Base-by-base conservation (phyloP, 169 alveolate genomes). In the Babesia bovis region DNA sequence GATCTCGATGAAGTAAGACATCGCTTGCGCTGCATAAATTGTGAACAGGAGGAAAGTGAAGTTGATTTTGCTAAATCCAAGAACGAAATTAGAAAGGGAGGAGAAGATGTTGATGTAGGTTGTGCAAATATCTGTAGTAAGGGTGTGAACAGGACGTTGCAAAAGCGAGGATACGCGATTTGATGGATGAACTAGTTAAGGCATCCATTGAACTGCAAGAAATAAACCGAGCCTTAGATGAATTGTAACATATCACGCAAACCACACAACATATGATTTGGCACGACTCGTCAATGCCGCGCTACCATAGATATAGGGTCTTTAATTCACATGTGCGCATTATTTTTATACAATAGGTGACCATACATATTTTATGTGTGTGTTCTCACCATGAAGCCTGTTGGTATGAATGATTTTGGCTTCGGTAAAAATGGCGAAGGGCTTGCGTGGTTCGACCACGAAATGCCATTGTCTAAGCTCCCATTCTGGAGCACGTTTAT, bases 401-500 rank as follows among this genome's bases (percentile, higher is more conserved):
- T 26, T 1, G 47, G 73, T 33, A 15, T 36, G 33, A 49, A 44
- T 38, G 73, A 63, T 15, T 63, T 63, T 55, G 49, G 63, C 32
- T 35, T 45, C 52, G 52, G 73, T 28, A 78, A 53, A 42, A n/a
- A n/a, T 5, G 56, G 47, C 36, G 72, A 78, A 36, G n/a, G 49
- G 60, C 51, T 49, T 26, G 83, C 56, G 50, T 78, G 81, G 82
- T 68, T 78, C 65, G 86, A 78, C 63, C 73, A 59, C 35, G 88
- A 81, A 66, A 66, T 81, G 75, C 88, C 88, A 19, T 30, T 81
- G 30, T 52, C 55, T 19, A 81, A 71, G 47, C n/a, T 81, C 41
- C 47, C 77, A 21, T 1, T 63, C 9, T 23, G 28, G 32, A 51
- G 83, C 25, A 49, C 79, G 6, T 10, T 79, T 28, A 12, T 90